Percentiles rank a stretch among this genome's conserved stretches.
Conservation (phyloP, 78 protist species). For the Monocercomonoides exilis region DNA sequence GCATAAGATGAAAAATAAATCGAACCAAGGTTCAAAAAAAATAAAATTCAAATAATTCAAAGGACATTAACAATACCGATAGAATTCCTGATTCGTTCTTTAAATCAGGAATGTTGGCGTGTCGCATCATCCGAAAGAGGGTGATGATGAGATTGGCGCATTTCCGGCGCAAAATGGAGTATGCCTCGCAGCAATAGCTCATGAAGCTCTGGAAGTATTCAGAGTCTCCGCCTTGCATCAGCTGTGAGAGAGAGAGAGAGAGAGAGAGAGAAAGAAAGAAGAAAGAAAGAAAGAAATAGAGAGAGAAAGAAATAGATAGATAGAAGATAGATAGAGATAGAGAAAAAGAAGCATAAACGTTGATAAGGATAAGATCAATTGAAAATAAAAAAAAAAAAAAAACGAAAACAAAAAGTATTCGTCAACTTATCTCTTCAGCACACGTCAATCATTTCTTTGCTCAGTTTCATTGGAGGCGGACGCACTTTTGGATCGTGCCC, state of each 20-base stretch:
- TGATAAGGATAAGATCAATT: not conserved
- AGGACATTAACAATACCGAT: not conserved
- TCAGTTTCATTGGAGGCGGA: slow-evolving; percentile 29
- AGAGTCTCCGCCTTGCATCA: slow-evolving; percentile 5
- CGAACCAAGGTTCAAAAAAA: not conserved
- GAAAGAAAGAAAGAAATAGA: not conserved
- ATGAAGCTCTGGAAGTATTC: not conserved
- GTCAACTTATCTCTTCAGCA: no score
- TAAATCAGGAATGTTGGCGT: not conserved
- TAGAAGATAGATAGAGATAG: no score
- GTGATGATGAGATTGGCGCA: not conserved
- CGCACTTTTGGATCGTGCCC: slow-evolving; percentile 20
- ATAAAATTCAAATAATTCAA: not conserved
- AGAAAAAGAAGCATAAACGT: not conserved
- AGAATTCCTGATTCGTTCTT: not conserved
- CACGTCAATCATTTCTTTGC: slow-evolving; percentile 32
- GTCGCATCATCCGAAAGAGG: not conserved
- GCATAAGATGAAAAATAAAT: not conserved
- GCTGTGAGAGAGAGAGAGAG: not conserved
- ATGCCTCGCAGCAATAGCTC: slow-evolving; percentile 14
- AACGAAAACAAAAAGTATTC: not conserved
- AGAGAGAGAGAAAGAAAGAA: not conserved
- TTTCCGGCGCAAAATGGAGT: not conserved
- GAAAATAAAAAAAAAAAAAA: no score
- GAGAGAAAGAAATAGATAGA: not conserved